A percentile compares a stretch with the other conserved stretches of the same genome.
Evolutionary conservation across 768 basidiomycete species (phyloP).

Genomic region (Coprinellus aureogranulatus): DNA sequence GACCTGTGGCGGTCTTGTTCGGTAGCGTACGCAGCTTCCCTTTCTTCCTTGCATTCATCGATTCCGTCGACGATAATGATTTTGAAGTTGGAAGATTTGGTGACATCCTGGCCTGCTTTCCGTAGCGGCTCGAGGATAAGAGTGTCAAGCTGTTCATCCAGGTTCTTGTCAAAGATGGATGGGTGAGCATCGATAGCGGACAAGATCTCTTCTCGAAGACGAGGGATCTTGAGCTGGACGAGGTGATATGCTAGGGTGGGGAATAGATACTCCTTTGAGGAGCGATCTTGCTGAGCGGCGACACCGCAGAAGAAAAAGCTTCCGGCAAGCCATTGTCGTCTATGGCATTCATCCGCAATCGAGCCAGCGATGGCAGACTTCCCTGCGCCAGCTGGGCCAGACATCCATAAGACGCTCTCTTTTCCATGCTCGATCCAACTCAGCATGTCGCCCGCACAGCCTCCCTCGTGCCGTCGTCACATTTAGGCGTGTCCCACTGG

Average conservation of each 20-base stretch:
- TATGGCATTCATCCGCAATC: slow-evolving; percentile 2
- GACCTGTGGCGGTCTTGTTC: no score
- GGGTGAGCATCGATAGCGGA: background rate
- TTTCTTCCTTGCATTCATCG: slow-evolving; percentile 8
- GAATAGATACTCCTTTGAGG: background rate
- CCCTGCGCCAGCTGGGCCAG: slow-evolving; percentile 8
- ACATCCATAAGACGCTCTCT: slow-evolving; percentile 1
- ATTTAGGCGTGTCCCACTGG: no score
- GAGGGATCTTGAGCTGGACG: background rate
- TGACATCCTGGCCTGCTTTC: background rate
- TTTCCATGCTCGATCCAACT: background rate
- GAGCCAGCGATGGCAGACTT: slow-evolving; percentile 9
- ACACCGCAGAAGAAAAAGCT: slow-evolving; percentile 11
- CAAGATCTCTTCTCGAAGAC: background rate
- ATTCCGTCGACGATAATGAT: slow-evolving; percentile 11
- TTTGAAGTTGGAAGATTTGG: background rate
- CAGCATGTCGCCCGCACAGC: background rate
- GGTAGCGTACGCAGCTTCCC: background rate
- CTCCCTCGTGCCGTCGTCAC: no score
- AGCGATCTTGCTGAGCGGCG: background rate
- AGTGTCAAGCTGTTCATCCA: background rate
- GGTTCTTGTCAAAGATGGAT: background rate
- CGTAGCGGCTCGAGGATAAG: background rate
- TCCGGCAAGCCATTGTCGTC: background rate
- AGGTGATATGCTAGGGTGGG: background rate